Evolutionary conservation across 495 filamentous ascomycete species (phyloP).

Genomic region (Xylaria curta): DNA sequence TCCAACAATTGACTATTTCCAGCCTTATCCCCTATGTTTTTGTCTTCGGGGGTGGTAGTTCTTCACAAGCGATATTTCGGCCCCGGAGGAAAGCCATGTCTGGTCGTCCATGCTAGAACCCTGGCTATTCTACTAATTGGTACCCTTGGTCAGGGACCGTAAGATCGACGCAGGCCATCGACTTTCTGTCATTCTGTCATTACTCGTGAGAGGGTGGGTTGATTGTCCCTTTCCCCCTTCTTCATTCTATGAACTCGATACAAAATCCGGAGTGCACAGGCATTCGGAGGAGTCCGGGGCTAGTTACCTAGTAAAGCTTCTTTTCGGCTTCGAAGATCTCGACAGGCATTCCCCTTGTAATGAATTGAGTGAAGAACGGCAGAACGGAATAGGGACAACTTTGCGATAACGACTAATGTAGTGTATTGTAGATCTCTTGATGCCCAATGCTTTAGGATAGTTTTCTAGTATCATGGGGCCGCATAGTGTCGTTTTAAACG

Average conservation of each 20-base stretch:
- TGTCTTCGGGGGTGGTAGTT: background rate
- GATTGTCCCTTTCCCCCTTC: slow-evolving; percentile 1
- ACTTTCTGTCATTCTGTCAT: background rate
- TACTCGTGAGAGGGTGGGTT: background rate
- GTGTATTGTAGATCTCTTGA: background rate
- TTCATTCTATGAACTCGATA: background rate
- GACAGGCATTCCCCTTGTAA: background rate
- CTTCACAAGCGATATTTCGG: slow-evolving; percentile 10
- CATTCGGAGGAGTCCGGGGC: background rate
- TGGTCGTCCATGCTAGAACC: background rate
- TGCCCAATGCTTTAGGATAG: slow-evolving; percentile 11
- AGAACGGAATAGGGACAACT: background rate
- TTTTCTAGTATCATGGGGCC: background rate
- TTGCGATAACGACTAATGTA: background rate
- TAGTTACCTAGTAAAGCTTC: slow-evolving; percentile 5
- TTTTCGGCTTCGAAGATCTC: background rate
- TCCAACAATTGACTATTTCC: slow-evolving; percentile 10
- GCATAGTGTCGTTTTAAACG: slow-evolving; percentile 3
- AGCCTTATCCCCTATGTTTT: background rate
- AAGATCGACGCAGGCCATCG: slow-evolving; percentile 5
- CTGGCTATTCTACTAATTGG: background rate
- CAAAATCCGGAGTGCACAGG: background rate
- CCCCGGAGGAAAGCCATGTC: background rate
- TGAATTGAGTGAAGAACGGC: background rate
- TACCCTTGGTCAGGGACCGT: slow-evolving; percentile 4